These are phyloP conservation scores for Polyporus arcularius DNA, from an alignment of 768 basidiomycete species.

Conservation along the genomic window DNA sequence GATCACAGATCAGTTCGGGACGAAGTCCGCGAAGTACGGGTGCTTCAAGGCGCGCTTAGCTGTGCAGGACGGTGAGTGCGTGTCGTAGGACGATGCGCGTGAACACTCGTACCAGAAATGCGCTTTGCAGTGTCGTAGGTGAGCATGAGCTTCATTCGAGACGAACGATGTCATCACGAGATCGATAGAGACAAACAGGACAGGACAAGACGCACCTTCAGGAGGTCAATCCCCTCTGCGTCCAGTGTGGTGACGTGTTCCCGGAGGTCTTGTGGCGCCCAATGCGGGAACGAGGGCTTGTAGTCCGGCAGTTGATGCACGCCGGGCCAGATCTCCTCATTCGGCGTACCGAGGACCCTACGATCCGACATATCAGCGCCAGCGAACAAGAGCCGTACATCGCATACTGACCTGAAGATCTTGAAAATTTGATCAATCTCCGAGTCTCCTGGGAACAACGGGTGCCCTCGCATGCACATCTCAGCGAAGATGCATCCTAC, in stretches of 20 bases:
- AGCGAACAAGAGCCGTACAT: neutral
- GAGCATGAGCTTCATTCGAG: slow-evolving; percentile 37
- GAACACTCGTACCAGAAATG: slow-evolving; percentile 71
- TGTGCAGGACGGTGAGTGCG: slow-evolving; percentile 16
- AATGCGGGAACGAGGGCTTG: slow-evolving; percentile 96
- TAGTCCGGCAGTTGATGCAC: slow-evolving; percentile 89
- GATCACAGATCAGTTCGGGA: neutral
- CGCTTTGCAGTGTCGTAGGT: slow-evolving; percentile 90
- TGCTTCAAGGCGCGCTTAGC: slow-evolving; percentile 60
- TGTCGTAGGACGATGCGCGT: neutral
- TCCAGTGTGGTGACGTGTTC: slow-evolving; percentile 72
- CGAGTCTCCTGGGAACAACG: slow-evolving; percentile 97
- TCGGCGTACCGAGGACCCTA: slow-evolving; percentile 93
- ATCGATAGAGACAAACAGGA: neutral
- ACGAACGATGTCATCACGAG: neutral
- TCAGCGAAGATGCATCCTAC: slow-evolving; percentile 99
- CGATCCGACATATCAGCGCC: neutral
- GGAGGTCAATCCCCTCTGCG: slow-evolving; percentile 74
- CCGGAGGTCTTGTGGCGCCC: slow-evolving; percentile 76
- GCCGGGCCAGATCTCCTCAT: slow-evolving; percentile 90
- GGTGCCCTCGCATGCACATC: slow-evolving; percentile 90
- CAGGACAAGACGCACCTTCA: slow-evolving; percentile 51
- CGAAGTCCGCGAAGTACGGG: slow-evolving; percentile 55
- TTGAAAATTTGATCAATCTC: slow-evolving; percentile 99
- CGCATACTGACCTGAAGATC: slow-evolving; percentile 81